Evolutionary conservation across 257 asterid species (phyloP).

Genomic region (Nicotiana sylvestris): DNA sequence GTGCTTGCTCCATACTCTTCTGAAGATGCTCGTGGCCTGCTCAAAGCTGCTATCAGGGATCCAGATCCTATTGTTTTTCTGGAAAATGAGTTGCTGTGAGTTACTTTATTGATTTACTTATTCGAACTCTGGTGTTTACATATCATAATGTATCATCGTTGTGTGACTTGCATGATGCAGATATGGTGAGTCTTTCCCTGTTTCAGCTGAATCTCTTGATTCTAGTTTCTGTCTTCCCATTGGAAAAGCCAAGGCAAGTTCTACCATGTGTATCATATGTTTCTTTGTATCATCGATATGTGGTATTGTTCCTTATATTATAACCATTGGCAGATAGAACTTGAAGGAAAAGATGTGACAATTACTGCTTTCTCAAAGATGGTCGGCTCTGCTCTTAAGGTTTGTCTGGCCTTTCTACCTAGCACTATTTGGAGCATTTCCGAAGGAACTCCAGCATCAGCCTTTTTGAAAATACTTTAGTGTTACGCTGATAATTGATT

Average conservation of each 20-base stretch:
- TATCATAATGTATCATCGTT: not conserved
- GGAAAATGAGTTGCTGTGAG: conserved; percentile 45
- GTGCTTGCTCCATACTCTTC: conserved; percentile 42
- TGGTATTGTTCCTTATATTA: not conserved
- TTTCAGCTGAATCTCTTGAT: conserved; percentile 41
- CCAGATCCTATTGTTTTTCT: conserved; percentile 53
- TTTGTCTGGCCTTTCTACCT: conserved; percentile 12
- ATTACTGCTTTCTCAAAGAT: conserved; percentile 41
- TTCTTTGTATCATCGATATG: not conserved
- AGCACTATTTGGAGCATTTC: not conserved
- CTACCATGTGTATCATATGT: not conserved
- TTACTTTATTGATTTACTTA: not conserved
- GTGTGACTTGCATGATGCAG: conserved; percentile 18
- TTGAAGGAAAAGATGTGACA: conserved; percentile 41
- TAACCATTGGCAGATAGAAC: conserved; percentile 30
- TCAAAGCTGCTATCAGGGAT: conserved; percentile 50
- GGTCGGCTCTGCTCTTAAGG: conserved; percentile 53
- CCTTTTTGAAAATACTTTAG: too few relatives aligned
- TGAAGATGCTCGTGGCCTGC: conserved; percentile 48
- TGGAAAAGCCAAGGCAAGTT: conserved; percentile 44
- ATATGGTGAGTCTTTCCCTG: conserved; percentile 47
- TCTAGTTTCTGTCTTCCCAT: conserved; percentile 45
- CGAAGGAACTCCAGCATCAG: not conserved
- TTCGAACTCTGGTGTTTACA: not conserved
- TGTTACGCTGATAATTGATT: too few relatives aligned